Conservation (phyloP, 2,329 filamentous ascomycete species). For the Neopestalotiopsis sp. region DNA sequence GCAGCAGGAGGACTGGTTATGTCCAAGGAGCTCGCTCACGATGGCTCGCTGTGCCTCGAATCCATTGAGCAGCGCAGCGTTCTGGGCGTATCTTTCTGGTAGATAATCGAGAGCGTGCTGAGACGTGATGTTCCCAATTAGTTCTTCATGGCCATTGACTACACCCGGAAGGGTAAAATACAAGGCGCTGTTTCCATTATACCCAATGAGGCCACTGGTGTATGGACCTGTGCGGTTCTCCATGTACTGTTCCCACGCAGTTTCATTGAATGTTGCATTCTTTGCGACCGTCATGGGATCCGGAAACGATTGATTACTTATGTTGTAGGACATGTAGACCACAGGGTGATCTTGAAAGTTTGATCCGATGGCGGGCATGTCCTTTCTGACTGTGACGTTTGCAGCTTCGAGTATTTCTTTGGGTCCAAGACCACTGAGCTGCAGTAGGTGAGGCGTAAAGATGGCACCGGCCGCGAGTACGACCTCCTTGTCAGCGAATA, state of each 20-base stretch:
- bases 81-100: slow-evolving; percentile 25
- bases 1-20: slow-evolving; percentile 7
- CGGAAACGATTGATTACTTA: slow-evolving; percentile 13
- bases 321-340: slow-evolving; percentile 21
- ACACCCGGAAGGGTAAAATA: not conserved
- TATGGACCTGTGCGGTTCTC: slow-evolving; percentile 30
- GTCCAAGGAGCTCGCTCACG: slow-evolving; percentile 3
- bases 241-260: slow-evolving; percentile 28
- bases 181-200: not conserved
- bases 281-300: slow-evolving; percentile 16
- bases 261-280: slow-evolving; percentile 27
- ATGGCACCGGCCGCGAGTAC: slow-evolving; percentile 31
- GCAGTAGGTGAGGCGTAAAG: slow-evolving; percentile 40
- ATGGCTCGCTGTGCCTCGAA: slow-evolving; percentile 21
- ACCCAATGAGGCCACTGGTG: slow-evolving; percentile 22
- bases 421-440: slow-evolving; percentile 41
- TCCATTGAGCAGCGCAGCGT: slow-evolving; percentile 26
- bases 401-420: slow-evolving; percentile 18
- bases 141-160: slow-evolving; percentile 16
- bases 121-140: not conserved
- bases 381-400: slow-evolving; percentile 17
- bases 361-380: slow-evolving; percentile 25
- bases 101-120: slow-evolving; percentile 27
- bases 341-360: slow-evolving; percentile 30
- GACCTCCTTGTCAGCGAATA: slow-evolving; percentile 28